Conservation (phyloP, 1,284 basidiomycete species). For the Tetrapyrgos nigripes region DNA sequence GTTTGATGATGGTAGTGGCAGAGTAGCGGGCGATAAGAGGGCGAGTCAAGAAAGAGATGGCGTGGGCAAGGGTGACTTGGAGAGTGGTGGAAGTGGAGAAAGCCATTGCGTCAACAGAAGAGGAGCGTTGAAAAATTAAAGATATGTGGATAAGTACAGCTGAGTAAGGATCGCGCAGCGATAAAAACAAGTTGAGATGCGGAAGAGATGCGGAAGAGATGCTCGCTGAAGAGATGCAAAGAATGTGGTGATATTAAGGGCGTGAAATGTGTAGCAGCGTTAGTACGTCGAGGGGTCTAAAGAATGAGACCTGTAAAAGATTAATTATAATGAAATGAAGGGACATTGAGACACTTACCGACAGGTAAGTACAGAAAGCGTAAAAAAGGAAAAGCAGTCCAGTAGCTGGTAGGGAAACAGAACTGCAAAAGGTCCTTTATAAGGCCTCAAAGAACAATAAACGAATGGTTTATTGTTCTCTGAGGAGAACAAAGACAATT, state of each 20-base stretch:
- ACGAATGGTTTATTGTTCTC: too few relatives aligned
- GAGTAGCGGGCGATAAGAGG: slow-evolving; percentile 63
- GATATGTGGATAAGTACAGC: slow-evolving; percentile 21
- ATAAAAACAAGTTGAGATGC: too few relatives aligned
- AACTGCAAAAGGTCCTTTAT: slow-evolving; percentile 4
- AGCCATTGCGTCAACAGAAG: slow-evolving; percentile 37
- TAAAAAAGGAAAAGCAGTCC: slow-evolving; percentile 29
- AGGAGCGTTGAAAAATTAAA: slow-evolving; percentile 34
- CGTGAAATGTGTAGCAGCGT: slow-evolving; percentile 17
- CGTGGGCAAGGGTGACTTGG: slow-evolving; percentile 70
- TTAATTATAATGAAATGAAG: background rate
- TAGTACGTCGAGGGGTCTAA: slow-evolving; percentile 12
- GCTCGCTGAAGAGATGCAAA: slow-evolving; percentile 16
- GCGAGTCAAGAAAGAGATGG: slow-evolving; percentile 72
- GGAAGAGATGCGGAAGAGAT: slow-evolving; percentile 25
- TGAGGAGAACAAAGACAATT: background rate
- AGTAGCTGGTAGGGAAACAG: slow-evolving; percentile 9
- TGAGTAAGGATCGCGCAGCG: slow-evolving; percentile 19
- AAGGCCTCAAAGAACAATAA: too few relatives aligned
- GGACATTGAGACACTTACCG: slow-evolving; percentile 1
- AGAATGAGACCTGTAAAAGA: slow-evolving; percentile 10
- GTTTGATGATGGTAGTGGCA: slow-evolving; percentile 63
- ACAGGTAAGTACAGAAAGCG: background rate
- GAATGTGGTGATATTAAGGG: slow-evolving; percentile 14
- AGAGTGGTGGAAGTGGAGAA: slow-evolving; percentile 56